A percentile compares a stretch with the other conserved stretches of the same genome.
Conservation (phyloP, 768 basidiomycete species). For the Lepiota brunneoincarnata region DNA sequence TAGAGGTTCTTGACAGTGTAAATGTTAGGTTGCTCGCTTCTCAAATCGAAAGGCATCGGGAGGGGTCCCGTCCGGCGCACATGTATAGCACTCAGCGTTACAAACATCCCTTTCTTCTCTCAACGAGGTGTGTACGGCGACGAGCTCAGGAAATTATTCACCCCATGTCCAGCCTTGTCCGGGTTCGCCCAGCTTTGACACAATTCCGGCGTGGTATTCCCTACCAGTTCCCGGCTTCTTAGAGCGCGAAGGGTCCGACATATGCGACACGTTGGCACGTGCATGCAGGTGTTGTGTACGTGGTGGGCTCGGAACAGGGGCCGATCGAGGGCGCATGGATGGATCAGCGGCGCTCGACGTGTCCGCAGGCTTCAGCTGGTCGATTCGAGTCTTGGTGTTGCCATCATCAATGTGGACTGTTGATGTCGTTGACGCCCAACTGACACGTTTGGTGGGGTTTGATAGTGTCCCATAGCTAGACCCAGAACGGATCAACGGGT, state of each 20-base stretch:
- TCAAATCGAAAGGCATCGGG: no score
- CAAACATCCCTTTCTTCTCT: background rate
- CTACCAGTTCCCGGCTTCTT: background rate
- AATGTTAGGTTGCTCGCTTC: background rate
- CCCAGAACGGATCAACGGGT: conserved; percentile 12
- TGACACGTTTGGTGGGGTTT: conserved; percentile 22
- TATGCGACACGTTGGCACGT: conserved; percentile 4
- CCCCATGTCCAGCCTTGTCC: conserved; percentile 2
- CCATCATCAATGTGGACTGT: conserved; percentile 17
- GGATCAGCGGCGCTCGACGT: background rate
- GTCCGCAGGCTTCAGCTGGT: background rate
- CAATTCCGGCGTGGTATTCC: conserved; percentile 1
- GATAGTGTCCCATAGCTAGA: conserved; percentile 13
- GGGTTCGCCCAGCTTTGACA: conserved; percentile 7
- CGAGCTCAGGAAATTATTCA: conserved; percentile 2
- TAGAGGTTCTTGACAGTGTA: background rate
- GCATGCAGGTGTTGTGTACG: conserved; percentile 2
- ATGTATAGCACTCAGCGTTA: background rate
- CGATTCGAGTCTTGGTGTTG: background rate
- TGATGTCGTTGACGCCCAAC: conserved; percentile 26
- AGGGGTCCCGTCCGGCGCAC: background rate
- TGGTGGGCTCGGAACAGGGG: background rate
- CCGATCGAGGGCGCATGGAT: background rate
- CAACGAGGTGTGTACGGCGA: background rate
- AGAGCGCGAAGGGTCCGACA: conserved; percentile 8